Base-by-base conservation (phyloP, 192 early-diverging fungal species). In the Coemansia sp. region DNA sequence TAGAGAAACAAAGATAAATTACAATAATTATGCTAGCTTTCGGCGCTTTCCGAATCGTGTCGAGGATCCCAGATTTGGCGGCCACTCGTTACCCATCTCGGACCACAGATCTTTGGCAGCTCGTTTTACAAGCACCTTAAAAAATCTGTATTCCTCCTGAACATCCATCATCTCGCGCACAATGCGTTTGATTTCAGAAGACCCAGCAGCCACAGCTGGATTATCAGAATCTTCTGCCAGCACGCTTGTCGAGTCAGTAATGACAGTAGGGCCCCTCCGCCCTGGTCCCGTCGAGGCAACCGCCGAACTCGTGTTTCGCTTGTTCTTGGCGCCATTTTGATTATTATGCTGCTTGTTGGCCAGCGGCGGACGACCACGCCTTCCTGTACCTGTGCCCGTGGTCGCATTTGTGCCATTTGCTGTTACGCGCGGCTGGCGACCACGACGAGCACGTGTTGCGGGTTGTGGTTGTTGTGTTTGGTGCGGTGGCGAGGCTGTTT, bases 31-130 rank as follows among this genome's bases (percentile, higher is more conserved):
- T 11, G 47, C 56, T 0, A 61, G 49, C 23, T 76, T 76, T 50
- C 73, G 57, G 3, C 67, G 67, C 55, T 76, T 76, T 19, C 73
- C 73, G 40, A 62, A 76, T 24, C 73, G 67, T 2, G 73, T 76
- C 2, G 57, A 62, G 0, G 73, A 42, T 38, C 63, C 64, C 0
- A 61, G 34, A 17, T 46, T 69, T 1, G 73, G 73, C 13, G 73
- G 73, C 73, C 73, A 76, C 18, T 76, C 73, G 56, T 76, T 76
- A 30, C 73, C 73, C 66, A 66, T 59, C 15, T 69, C 62, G 4
- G 56, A 22, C 73, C 73, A 76, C 59, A 76, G 43, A 5, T 76
- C 73, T 44, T 58, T 76, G n/a, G 73, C 73, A 33, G 73, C 62
- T 6, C 43, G 56, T n/a, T 59, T 34, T 2, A 69, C 73, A 27